A percentile compares a stretch with the other conserved stretches of the same genome.
These are phyloP conservation scores for Hapsidospora chrysogenum DNA, from an alignment of 495 filamentous ascomycete genomes.

Conservation along the genomic window DNA sequence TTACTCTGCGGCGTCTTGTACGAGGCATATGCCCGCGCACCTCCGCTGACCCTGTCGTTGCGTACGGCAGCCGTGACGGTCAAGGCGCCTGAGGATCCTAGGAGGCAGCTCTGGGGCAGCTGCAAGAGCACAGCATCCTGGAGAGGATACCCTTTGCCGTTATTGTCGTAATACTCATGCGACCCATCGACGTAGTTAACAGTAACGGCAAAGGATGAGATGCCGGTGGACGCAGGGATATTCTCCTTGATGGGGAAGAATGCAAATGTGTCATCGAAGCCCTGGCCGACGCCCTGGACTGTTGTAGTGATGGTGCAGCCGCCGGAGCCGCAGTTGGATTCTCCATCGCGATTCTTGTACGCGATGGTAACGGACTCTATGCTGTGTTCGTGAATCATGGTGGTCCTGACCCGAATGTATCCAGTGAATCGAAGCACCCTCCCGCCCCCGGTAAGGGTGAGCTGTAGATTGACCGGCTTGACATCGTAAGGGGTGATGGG, in stretches of 20 bases:
- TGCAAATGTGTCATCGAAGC: slow-evolving; percentile 42
- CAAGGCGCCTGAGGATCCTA: slow-evolving; percentile 20
- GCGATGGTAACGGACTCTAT: slow-evolving; percentile 41
- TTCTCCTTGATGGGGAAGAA: slow-evolving; percentile 26
- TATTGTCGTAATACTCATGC: slow-evolving; percentile 24
- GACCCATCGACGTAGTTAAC: slow-evolving; percentile 24
- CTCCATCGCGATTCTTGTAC: slow-evolving; percentile 92
- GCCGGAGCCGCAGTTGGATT: slow-evolving; percentile 46
- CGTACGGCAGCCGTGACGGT: slow-evolving; percentile 29
- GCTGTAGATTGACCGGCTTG: slow-evolving; percentile 37
- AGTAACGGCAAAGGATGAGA: slow-evolving; percentile 27
- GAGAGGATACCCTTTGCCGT: slow-evolving; percentile 27
- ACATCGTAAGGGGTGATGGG: slow-evolving; percentile 39
- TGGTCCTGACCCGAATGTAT: slow-evolving; percentile 26
- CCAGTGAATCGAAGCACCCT: slow-evolving; percentile 20
- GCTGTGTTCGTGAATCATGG: slow-evolving; percentile 12
- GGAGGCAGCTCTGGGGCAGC: slow-evolving; percentile 28
- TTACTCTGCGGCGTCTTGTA: slow-evolving; percentile 29
- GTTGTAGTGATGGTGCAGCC: slow-evolving; percentile 26
- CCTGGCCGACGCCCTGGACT: slow-evolving; percentile 27
- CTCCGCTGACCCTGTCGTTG: slow-evolving; percentile 27
- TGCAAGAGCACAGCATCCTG: slow-evolving; percentile 26
- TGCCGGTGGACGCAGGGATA: slow-evolving; percentile 20
- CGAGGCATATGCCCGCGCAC: slow-evolving; percentile 12
- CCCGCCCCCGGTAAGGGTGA: slow-evolving; percentile 20